Evolutionary conservation across 257 asterid genomes (phyloP), one percentile per base, ranked within the genome.

Genomic region (Buddleja alternifolia): DNA sequence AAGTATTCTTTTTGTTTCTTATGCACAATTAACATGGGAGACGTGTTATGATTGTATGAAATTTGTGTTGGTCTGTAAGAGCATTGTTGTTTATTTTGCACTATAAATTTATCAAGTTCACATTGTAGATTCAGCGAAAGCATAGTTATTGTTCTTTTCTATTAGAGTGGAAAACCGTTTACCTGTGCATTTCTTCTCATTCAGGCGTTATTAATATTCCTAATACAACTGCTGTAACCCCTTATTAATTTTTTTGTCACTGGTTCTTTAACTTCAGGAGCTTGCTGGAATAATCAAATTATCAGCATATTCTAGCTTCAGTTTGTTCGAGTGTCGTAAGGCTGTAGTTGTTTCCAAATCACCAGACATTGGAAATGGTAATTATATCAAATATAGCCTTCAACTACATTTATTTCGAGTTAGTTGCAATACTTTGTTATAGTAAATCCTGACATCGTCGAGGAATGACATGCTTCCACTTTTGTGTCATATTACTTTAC

Each of bases 251-350:
- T 58, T 72, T 53, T 47, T 77, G 46, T 57, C 56, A 20, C 44
- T 63, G 66, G 12, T 46, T 8, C 63, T 67, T 72, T 42, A 42
- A 46, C 67, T 72, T 72, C 89, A 94, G 99, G 99, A 91, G 85
- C 97, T 94, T 60, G 90, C 97, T 21, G 98, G 95, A 74, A 86
- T 94, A 84, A 94, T 94, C 75, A 91, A 86, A 79, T 77, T 94
- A 85, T 77, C 96, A 23, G 78, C 97, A 46, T 85, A 86, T 81
- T 85, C 92, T 73, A 86, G 99, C 94, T 94, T 94, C 82, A 83
- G 96, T 78, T 77, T 94, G 69, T 91, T 91, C 14, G 99, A 94
- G 79, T 91, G 97, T 75, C 97, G 94, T 39, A 94, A 92, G 80
- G 95, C 91, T 74, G 93, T 85, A 60, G 74, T 83, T 51, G 92